A percentile compares a stretch with the other conserved stretches of the same genome.
These are phyloP conservation scores for Albifimbria verrucaria DNA, from an alignment of 2,329 filamentous ascomycete genomes.

Conservation along the genomic window DNA sequence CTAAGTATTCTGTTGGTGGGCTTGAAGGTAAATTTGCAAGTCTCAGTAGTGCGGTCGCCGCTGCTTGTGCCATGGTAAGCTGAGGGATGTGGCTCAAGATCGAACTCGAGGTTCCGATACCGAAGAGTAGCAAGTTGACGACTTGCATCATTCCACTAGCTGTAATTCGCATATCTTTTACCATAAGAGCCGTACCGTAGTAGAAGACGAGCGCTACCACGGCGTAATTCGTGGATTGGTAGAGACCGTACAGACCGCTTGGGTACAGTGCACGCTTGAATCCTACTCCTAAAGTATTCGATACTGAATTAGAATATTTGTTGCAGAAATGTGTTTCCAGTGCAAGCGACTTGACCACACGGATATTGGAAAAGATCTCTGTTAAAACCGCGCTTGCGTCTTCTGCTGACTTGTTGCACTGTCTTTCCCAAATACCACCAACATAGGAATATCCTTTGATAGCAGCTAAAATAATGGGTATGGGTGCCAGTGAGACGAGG, in stretches of 20 bases:
- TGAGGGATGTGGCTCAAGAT: constrained; percentile 77
- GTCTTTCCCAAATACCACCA: constrained; percentile 69
- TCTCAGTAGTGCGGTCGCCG: constrained; percentile 68
- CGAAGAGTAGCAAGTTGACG: constrained; percentile 80
- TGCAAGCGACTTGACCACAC: constrained; percentile 71
- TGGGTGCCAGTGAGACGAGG: constrained; percentile 67
- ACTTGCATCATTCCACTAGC: constrained; percentile 66
- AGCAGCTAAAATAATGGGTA: constrained; percentile 64
- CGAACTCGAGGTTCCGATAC: constrained; percentile 67
- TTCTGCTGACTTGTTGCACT: constrained; percentile 61
- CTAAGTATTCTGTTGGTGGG: constrained; percentile 56
- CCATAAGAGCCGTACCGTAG: constrained; percentile 68
- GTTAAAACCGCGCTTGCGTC: constrained; percentile 55
- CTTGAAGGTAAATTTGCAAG: constrained; percentile 59
- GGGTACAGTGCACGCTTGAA: constrained; percentile 62
- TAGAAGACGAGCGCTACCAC: constrained; percentile 79
- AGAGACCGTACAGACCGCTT: constrained; percentile 73
- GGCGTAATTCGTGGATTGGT: constrained; percentile 68
- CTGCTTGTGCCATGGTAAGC: constrained; percentile 69
- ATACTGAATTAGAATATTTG: constrained; percentile 56
- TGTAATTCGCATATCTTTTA: constrained; percentile 38
- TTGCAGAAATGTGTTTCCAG: constrained; percentile 68
- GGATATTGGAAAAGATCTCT: constrained; percentile 76
- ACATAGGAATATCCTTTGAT: constrained; percentile 63
- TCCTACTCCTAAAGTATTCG: constrained; percentile 56